Conservation (phyloP, 1,284 basidiomycete species). For the Trichosporon sp. region DNA sequence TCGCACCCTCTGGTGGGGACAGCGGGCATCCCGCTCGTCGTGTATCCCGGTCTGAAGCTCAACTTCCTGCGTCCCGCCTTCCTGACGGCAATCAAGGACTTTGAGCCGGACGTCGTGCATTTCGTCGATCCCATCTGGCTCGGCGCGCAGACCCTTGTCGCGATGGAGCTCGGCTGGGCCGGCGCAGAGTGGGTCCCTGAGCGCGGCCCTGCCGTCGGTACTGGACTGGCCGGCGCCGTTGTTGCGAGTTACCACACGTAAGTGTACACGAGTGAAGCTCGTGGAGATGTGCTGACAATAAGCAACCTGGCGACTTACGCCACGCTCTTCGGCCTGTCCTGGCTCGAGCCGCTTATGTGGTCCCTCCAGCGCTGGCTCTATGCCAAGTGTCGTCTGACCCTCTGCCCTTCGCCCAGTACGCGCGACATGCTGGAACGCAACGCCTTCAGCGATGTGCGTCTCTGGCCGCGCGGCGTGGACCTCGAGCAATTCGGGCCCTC, state of each 20-base stretch:
- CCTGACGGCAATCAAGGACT: constrained; percentile 58
- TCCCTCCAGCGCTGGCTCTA: constrained; percentile 54
- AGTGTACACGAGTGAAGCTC: constrained; percentile 23
- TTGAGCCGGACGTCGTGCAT: constrained; percentile 62
- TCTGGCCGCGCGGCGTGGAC: constrained; percentile 63
- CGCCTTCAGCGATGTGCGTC: constrained; percentile 59
- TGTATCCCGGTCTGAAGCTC: constrained; percentile 63
- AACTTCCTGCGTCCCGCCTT: constrained; percentile 64
- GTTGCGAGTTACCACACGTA: constrained; percentile 63
- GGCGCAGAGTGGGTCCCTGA: constrained; percentile 52
- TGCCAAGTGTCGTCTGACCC: constrained; percentile 57
- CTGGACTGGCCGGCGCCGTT: constrained; percentile 57
- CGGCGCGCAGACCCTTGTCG: constrained; percentile 58
- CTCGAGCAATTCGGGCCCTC: constrained; percentile 57
- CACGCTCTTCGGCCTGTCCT: constrained; percentile 61
- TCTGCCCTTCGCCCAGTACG: constrained; percentile 63
- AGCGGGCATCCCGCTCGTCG: constrained; percentile 61
- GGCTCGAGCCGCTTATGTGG: constrained; percentile 60
- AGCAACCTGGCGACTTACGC: constrained; percentile 62
- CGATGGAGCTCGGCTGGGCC: constrained; percentile 58
- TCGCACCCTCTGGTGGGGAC: constrained; percentile 63
- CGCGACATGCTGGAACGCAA: constrained; percentile 59
- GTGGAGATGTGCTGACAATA: background rate
- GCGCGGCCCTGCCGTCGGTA: constrained; percentile 50
- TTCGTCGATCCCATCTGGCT: constrained; percentile 64